These are phyloP conservation scores for Closterium sp. DNA, from an alignment of 139 green algal species.

Conservation along the genomic window DNA sequence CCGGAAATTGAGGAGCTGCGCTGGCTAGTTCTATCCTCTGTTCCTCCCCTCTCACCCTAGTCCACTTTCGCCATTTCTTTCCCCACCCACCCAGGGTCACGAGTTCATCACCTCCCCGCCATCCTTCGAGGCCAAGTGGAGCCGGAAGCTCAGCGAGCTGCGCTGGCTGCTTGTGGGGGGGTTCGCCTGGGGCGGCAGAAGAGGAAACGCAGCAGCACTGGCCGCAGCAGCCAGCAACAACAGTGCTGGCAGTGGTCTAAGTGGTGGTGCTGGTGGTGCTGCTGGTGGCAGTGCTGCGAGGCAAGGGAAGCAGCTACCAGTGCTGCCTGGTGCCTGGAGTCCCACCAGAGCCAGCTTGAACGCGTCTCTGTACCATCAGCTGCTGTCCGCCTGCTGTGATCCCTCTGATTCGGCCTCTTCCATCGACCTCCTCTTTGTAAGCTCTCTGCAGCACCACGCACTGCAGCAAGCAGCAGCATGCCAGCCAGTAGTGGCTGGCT, in stretches of 20 bases:
- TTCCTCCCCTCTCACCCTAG: no score
- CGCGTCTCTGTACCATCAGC: constrained; percentile 17
- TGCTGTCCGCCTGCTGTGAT: constrained; percentile 9
- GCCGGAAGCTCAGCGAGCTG: not conserved
- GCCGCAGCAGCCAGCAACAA: not conserved
- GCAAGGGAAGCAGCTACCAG: not conserved
- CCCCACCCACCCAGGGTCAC: not conserved
- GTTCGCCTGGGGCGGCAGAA: not conserved
- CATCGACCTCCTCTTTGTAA: constrained; percentile 1
- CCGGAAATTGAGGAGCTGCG: no score
- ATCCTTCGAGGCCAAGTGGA: no score
- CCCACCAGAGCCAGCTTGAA: not conserved
- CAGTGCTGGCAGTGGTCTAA: not conserved
- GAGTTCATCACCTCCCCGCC: no score
- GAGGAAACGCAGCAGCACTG: not conserved
- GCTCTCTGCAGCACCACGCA: no score
- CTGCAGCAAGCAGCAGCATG: not conserved
- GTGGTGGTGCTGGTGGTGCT: no score
- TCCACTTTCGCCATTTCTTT: no score
- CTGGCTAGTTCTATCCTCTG: no score
- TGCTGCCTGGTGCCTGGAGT: constrained; percentile 21
- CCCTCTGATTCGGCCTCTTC: not conserved
- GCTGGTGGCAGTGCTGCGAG: no score
- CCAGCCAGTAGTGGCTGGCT: not conserved
- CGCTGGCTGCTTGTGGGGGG: not conserved